phyloP scores from a whole-genome alignment of 2,329 filamentous ascomycete genomes.

The Sclerotinia subarctica region DNA sequence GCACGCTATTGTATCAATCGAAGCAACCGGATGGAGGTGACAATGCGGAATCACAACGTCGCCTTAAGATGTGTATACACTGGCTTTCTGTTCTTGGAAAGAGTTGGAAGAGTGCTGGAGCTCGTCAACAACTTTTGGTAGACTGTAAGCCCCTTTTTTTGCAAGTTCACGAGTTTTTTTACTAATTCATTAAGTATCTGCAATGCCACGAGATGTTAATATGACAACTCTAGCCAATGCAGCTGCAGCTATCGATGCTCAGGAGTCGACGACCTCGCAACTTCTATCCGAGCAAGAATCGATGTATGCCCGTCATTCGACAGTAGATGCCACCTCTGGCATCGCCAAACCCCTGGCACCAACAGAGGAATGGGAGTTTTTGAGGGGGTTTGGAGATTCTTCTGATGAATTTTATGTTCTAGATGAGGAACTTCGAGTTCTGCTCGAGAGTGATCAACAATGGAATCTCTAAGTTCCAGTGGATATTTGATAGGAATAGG shows the following conservation, averaged over 20 bases:
- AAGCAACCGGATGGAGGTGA: conserved; percentile 24
- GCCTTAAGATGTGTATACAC: conserved; percentile 34
- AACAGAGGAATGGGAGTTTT: conserved; percentile 34
- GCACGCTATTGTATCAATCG: conserved; percentile 32
- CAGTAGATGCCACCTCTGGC: not conserved
- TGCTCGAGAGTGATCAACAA: conserved; percentile 28
- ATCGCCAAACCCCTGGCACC: not conserved
- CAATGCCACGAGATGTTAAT: conserved; percentile 18
- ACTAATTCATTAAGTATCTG: conserved; percentile 13
- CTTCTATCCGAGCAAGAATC: conserved; percentile 10
- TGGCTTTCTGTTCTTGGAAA: conserved; percentile 37
- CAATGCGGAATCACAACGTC: conserved; percentile 25
- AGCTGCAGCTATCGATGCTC: not conserved
- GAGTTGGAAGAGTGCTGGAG: conserved; percentile 37
- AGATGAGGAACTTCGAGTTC: conserved; percentile 34
- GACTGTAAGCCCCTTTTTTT: conserved; percentile 33
- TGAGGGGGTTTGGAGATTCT: conserved; percentile 35
- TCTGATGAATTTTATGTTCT: conserved; percentile 36
- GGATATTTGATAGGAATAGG: not conserved
- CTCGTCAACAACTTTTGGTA: conserved; percentile 33
- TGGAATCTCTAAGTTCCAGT: conserved; percentile 18
- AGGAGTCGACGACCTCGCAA: not conserved
- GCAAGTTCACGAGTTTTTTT: conserved; percentile 27
- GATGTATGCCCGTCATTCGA: not conserved
- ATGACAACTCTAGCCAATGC: conserved; percentile 6